Conservation (phyloP, 2,329 filamentous ascomycete genomes). For the Fusarium tupiense region DNA sequence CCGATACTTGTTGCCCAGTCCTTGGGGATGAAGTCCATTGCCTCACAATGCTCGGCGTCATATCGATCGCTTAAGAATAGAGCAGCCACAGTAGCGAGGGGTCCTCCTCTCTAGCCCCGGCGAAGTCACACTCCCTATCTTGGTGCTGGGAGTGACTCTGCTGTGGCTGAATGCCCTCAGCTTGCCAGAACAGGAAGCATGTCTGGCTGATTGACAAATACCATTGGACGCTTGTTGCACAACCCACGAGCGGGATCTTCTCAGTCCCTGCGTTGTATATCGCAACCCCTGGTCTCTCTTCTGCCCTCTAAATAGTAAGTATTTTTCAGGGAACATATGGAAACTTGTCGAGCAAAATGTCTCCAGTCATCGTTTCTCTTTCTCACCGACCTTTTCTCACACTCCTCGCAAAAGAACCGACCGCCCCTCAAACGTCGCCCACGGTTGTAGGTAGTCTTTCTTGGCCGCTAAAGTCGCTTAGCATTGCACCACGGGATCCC, state of each 20-base stretch:
- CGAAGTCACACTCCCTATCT: neutral
- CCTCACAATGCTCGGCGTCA: conserved; percentile 18
- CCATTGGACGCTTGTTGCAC: conserved; percentile 35
- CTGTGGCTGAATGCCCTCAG: conserved; percentile 32
- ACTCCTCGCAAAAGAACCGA: conserved; percentile 1
- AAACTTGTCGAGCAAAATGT: neutral
- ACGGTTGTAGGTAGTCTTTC: conserved; percentile 2
- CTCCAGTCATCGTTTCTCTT: neutral
- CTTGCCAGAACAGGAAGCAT: conserved; percentile 41
- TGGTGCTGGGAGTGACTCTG: conserved; percentile 2
- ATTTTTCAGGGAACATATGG: neutral
- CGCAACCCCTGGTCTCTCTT: neutral
- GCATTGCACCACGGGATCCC: conserved; percentile 19
- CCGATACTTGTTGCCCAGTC: neutral
- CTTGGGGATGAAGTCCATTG: neutral
- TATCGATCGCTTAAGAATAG: neutral
- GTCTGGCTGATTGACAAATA: conserved; percentile 7
- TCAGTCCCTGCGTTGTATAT: conserved; percentile 8
- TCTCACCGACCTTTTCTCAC: conserved; percentile 26
- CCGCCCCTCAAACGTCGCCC: conserved; percentile 1
- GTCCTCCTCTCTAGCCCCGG: conserved; percentile 15
- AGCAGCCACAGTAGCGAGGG: conserved; percentile 17
- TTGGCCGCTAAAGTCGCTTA: conserved; percentile 13
- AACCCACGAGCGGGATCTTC: conserved; percentile 15
- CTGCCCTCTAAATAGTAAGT: neutral